Evolutionary conservation across 1,284 basidiomycete species (phyloP).

Genomic region (Cutaneotrichosporon dermatis): DNA sequence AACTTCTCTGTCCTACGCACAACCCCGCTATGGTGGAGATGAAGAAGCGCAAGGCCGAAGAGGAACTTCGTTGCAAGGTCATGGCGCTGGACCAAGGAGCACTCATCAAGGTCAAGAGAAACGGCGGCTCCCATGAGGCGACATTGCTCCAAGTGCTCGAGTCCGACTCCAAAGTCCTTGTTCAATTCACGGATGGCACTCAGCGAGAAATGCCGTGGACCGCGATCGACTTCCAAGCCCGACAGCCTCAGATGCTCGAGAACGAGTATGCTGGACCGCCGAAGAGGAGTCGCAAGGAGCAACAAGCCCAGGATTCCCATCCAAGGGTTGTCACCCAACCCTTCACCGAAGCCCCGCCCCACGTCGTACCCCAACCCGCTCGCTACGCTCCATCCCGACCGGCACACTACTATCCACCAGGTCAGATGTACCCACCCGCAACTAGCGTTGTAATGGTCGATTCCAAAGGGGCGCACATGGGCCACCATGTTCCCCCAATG

Average conservation of each 20-base stretch:
- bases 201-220: slow-evolving; percentile 10
- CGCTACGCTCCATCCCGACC: not conserved
- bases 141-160: slow-evolving; percentile 65
- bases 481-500: not conserved
- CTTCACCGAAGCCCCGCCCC: slow-evolving; percentile 2
- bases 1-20: slow-evolving; percentile 71
- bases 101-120: slow-evolving; percentile 70
- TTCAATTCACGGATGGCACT: slow-evolving; percentile 36
- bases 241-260: slow-evolving; percentile 10
- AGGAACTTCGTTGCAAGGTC: slow-evolving; percentile 58
- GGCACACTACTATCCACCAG: not conserved
- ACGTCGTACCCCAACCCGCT: not conserved
- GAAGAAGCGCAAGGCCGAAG: slow-evolving; percentile 13
- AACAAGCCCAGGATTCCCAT: not conserved
- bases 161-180: slow-evolving; percentile 63
- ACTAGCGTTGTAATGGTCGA: slow-evolving; percentile 4
- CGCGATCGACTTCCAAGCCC: slow-evolving; percentile 16
- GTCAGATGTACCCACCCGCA: not conserved
- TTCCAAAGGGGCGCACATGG: not conserved
- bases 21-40: slow-evolving; percentile 62
- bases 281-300: slow-evolving; percentile 17
- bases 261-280: slow-evolving; percentile 21
- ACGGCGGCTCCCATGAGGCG: slow-evolving; percentile 62
- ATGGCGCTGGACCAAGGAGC: slow-evolving; percentile 63
- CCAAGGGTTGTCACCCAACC: not conserved